Evolutionary conservation across 768 basidiomycete genomes (phyloP), one percentile per base, ranked within the genome.

Genomic region (Lanmaoa pseudosensibilis): DNA sequence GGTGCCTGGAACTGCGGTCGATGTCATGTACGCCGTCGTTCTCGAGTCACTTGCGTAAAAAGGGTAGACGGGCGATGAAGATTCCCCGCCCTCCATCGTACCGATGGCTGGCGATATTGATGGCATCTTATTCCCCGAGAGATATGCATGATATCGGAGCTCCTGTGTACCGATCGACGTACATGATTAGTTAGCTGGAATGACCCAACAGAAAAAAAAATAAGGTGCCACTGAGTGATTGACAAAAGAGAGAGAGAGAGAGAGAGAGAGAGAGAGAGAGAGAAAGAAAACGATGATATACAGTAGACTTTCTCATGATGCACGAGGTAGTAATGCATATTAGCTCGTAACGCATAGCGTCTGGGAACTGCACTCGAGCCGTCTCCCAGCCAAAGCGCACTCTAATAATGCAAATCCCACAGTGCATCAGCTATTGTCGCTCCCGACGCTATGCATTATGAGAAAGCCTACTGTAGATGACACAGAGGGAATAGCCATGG

Each of bases 121-220:
- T 15, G 62, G 58, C 46, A 48, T 50, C 32, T 69, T 75, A 53
- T 77, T 68, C 7, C 78, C 79, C 32, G 66, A 56, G 10, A 57
- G 51, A 50, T 81, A 81, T 12, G 80, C 80, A 40, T 74, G 62
- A 48, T 32, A 67, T 37, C 80, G 69, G 18, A 81, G 73, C 56
- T 81, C 80, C 80, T 81, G 65, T 53, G 48, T 54, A n/a, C 5
- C 51, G 46, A 62, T 57, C 55, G 50, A 54, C 40, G 47, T 36
- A 51, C 50, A 27, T 61, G 58, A 45, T 71, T 27, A 65, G 68
- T 41, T 13, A 12, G 38, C 37, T 48, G 32, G 41, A 44, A 46
- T 9, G 18, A 33, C 41, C 51, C 46, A 54, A 52, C 30, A 37
- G 32, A 4, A 39, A 16, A 52, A 41, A 32, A 49, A 58, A 52